phyloP scores from a whole-genome alignment of 768 basidiomycete genomes.

The Tulasnella sp. region DNA sequence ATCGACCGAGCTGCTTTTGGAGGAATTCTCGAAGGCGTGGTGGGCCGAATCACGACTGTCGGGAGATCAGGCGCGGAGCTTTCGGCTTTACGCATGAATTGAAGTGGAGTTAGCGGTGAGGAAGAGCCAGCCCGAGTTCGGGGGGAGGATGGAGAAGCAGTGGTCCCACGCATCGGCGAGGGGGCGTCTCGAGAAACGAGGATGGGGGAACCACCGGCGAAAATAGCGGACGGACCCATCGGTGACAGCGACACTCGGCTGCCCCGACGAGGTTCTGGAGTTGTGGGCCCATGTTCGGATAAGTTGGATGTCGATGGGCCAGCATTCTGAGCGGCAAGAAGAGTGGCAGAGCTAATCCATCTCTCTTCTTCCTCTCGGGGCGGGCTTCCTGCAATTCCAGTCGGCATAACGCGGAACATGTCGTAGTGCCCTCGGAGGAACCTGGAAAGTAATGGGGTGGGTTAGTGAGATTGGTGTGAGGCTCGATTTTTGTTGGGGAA shows the following conservation, averaged over 20 bases:
- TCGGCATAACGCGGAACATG: conserved; percentile 63
- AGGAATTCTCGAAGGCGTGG: not conserved
- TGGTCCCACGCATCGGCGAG: not conserved
- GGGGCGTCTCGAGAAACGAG: not conserved
- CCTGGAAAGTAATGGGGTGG: conserved; percentile 42
- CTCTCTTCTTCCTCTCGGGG: conserved; percentile 58
- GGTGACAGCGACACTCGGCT: conserved; percentile 41
- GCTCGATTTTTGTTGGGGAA: not conserved
- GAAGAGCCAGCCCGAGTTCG: conserved; percentile 59
- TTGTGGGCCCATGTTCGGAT: conserved; percentile 45
- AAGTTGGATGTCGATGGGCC: not conserved
- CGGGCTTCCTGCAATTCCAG: conserved; percentile 49
- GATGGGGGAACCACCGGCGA: conserved; percentile 48
- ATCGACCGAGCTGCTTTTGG: not conserved
- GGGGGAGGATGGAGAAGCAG: conserved; percentile 36
- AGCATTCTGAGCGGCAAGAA: conserved; percentile 44
- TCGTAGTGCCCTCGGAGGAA: conserved; percentile 87
- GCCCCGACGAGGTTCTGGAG: conserved; percentile 58
- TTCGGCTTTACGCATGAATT: conserved; percentile 80
- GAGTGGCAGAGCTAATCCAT: conserved; percentile 78
- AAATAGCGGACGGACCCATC: conserved; percentile 66
- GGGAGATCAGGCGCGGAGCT: conserved; percentile 11
- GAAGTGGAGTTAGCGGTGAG: conserved; percentile 73
- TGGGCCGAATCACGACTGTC: conserved; percentile 6
- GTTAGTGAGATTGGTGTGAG: not conserved